These are phyloP conservation scores for Cubamyces sp. DNA, from an alignment of 768 basidiomycete species.

Conservation along the genomic window DNA sequence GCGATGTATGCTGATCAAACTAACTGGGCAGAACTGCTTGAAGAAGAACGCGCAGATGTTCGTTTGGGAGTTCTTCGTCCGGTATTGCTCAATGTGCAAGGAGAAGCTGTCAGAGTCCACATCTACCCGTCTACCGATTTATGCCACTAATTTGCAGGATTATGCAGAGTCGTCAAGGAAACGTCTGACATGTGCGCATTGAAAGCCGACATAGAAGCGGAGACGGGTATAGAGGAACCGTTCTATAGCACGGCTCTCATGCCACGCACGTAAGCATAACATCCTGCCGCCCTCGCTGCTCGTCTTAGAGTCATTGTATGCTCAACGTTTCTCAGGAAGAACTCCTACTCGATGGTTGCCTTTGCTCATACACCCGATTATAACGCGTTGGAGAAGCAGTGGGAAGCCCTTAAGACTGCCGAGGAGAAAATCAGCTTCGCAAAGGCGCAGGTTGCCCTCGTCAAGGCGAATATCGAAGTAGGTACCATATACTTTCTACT, in stretches of 20 bases:
- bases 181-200: too few relatives aligned
- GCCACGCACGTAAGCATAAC: not conserved
- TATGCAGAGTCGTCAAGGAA: too few relatives aligned
- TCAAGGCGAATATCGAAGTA: not conserved
- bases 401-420: not conserved
- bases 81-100: constrained; percentile 7
- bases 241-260: not conserved
- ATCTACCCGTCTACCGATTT: not conserved
- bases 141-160: too few relatives aligned
- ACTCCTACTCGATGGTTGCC: not conserved
- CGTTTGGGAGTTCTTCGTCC: constrained; percentile 3
- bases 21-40: constrained; percentile 3
- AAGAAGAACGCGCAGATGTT: not conserved
- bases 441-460: not conserved
- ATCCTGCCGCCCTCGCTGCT: not conserved
- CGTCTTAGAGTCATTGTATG: not conserved
- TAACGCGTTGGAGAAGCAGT: not conserved
- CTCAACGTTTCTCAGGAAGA: not conserved
- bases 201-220: too few relatives aligned
- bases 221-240: not conserved
- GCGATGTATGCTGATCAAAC: not conserved
- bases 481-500: not conserved
- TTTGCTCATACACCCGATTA: not conserved
- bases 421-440: constrained; percentile 1
- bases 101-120: not conserved